phyloP scores from a whole-genome alignment of 2,329 filamentous ascomycete genomes.

The Paraphaeosphaeria minitans region DNA sequence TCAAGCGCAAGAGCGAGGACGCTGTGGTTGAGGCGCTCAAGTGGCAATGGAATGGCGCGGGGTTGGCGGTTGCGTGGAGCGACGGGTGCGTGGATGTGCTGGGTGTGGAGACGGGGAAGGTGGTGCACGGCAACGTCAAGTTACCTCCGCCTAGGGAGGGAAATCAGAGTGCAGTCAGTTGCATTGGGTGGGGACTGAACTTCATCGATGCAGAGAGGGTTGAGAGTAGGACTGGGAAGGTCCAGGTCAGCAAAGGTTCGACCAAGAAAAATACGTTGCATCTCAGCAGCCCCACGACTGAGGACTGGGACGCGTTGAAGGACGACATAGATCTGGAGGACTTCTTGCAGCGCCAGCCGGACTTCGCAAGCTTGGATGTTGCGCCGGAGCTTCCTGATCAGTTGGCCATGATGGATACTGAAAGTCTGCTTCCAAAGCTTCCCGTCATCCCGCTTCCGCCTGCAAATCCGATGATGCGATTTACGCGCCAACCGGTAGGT shows the following conservation, averaged over 20 bases:
- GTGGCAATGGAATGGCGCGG: conserved; percentile 64
- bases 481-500: conserved; percentile 33
- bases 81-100: conserved; percentile 79
- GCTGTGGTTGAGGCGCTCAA: conserved; percentile 45
- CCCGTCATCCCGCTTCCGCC: conserved; percentile 45
- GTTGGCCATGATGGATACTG: conserved; percentile 49
- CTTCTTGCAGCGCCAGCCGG: conserved; percentile 46
- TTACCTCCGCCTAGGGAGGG: conserved; percentile 16
- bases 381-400: conserved; percentile 47
- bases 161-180: conserved; percentile 42
- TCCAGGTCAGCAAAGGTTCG: conserved; percentile 2
- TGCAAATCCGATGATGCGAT: conserved; percentile 37
- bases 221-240: conserved; percentile 48
- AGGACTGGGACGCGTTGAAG: conserved; percentile 42
- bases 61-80: conserved; percentile 82
- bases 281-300: conserved; percentile 31
- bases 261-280: conserved; percentile 22
- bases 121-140: conserved; percentile 65
- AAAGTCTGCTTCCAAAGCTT: conserved; percentile 45
- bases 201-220: conserved; percentile 57
- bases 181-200: conserved; percentile 61
- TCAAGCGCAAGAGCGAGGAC: conserved; percentile 48
- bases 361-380: conserved; percentile 40
- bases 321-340: conserved; percentile 46
- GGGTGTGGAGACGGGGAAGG: conserved; percentile 80